Base-by-base conservation (phyloP, 495 filamentous ascomycete species). In the Xylaria telfairii region DNA sequence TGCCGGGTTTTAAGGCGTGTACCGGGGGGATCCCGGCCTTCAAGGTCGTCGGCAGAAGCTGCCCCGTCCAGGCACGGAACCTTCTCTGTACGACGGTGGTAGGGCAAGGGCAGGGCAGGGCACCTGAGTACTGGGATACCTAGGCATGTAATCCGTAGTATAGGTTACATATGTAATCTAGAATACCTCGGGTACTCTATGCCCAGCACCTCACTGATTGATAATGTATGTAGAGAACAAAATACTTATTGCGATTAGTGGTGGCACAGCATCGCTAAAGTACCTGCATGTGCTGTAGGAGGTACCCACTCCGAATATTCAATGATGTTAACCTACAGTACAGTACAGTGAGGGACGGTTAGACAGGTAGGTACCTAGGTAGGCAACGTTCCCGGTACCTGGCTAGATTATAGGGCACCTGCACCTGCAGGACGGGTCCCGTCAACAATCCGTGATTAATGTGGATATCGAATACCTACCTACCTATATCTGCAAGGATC, bases 51-150 rank as follows among this genome's bases (percentile, higher is more conserved):
- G 62, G 62, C 44, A 65, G 42, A 65, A 47, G 28, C 62, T 65
- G 44, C 62, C 62, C 62, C 30, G 62, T 65, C 26, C 62, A 65
- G 30, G 62, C 62, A 65, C 62, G 62, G 62, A 65, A 65, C 44
- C 30, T 65, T 59, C 56, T 37, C 32, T 66, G 34, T 62, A 63
- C 24, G 19, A 57, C 41, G 54, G 65, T 72, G 57, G 49, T 66
- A 37, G 30, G 26, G 42, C 13, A 19, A 4, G n/a, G n/a, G 3
- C 8, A 37, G 17, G 30, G 17, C 28, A 57, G 34, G 19, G 21
- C 44, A 62, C 37, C 7, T 44, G 19, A 37, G n/a, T n/a, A n/a
- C n/a, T n/a, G n/a, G n/a, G n/a, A 37, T 37, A 37, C 34, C 34
- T 37, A 37, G n/a, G n/a, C 34, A 37, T 37, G 34, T 37, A 37